phyloP scores from a whole-genome alignment of 495 filamentous ascomycete genomes.

The Neurospora sp. region DNA sequence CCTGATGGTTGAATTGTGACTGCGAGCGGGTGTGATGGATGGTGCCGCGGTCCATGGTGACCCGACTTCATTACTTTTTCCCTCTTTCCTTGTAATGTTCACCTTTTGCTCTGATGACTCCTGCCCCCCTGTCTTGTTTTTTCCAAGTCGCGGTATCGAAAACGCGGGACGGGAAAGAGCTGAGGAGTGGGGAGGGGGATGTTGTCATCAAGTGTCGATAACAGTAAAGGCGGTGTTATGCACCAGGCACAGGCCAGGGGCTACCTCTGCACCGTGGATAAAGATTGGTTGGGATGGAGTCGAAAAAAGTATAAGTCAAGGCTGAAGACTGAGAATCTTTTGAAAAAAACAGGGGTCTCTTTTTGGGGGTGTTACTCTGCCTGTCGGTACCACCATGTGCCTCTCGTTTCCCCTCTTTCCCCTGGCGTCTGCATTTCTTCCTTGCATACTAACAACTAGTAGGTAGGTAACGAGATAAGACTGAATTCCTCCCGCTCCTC shows the following conservation, averaged over 20 bases:
- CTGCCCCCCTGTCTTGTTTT: background rate
- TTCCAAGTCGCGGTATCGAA: background rate
- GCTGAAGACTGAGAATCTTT: background rate
- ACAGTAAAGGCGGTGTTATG: background rate
- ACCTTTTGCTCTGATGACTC: background rate
- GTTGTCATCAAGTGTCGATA: background rate
- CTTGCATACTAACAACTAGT: background rate
- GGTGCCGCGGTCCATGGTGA: slow-evolving; percentile 29
- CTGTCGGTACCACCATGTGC: background rate
- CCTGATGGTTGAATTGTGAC: background rate
- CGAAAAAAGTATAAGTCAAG: background rate
- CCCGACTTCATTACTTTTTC: slow-evolving; percentile 17
- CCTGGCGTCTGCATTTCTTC: background rate
- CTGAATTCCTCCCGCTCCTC: background rate
- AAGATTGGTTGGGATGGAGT: slow-evolving; percentile 17
- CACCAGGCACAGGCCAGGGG: background rate
- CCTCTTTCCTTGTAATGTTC: background rate
- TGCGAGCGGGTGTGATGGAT: slow-evolving; percentile 10
- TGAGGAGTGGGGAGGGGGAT: background rate
- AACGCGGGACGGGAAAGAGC: background rate
- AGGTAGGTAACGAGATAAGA: background rate
- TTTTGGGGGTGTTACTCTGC: background rate
- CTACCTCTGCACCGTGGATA: slow-evolving; percentile 4
- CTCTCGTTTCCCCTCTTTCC: background rate
- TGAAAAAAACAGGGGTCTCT: background rate